Evolutionary conservation across 1,284 basidiomycete genomes (phyloP), one percentile per base, ranked within the genome.

Genomic region (Papiliotrema terrestris): DNA sequence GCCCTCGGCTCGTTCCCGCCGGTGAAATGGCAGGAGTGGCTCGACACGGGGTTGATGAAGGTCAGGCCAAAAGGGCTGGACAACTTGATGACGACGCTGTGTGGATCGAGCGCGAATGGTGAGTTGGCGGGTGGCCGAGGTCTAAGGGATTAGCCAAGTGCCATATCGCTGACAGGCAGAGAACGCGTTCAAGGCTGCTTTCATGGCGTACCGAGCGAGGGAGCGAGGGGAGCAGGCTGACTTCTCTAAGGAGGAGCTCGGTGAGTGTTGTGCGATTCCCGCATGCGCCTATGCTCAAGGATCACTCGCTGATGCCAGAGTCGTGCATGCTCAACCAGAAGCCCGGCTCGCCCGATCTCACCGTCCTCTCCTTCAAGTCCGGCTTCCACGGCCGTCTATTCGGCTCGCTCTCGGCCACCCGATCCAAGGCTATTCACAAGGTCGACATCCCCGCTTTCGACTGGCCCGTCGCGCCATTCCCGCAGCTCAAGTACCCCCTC

Each of bases 361-460:
- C 77, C 20, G 78, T 81, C 48, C 72, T 83, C 51, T 80, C 78
- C 44, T 82, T 83, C 74, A 80, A 74, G 45, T 75, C 71, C 42
- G 81, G 75, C 8, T 81, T 80, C 67, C 80, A 81, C 63, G 80
- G 80, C 23, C 72, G 80, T 29, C 58, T 81, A 38, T 78, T 81
- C 49, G 80, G 79, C 5, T 78, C 78, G 49, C 73, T 83, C 36
- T 79, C 77, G 14, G 75, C 80, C 0, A 82, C 82, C 1, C 69
- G 80, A 29, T 74, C 70, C 56, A 78, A 78, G 60, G 75, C 78
- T 13, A 78, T 79, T 45, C 81, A 83, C 74, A 83, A 83, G 68
- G 66, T 83, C 59, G 82, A 82, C 65, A 78, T 83, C 25, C 82
- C 82, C 13, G 79, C 81, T 0, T 83, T 82, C 67, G 79, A 82